Evolutionary conservation across 257 asterid genomes (phyloP).

Genomic region (Cynanchum wilfordii): DNA sequence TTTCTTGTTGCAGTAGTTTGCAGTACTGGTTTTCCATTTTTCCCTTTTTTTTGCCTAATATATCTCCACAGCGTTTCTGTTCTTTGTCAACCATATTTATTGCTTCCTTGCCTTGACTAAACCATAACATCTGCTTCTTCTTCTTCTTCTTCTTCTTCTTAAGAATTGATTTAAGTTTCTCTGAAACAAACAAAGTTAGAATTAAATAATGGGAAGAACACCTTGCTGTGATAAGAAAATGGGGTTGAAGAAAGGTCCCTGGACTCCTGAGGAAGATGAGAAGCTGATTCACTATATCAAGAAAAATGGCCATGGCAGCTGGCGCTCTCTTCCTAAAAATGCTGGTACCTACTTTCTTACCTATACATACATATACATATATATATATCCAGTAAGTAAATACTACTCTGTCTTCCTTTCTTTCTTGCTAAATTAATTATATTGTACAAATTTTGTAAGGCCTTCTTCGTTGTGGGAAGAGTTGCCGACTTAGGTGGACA

Average conservation of each 20-base stretch:
- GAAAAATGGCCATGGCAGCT: slow-evolving; percentile 84
- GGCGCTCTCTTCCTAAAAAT: slow-evolving; percentile 82
- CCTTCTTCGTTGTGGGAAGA: slow-evolving; percentile 93
- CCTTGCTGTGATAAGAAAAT: slow-evolving; percentile 83
- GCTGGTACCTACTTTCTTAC: slow-evolving; percentile 43
- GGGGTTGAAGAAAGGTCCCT: slow-evolving; percentile 88
- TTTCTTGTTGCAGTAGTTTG: slow-evolving; percentile 5
- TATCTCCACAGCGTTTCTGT: slow-evolving; percentile 3
- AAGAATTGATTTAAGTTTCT: neutral
- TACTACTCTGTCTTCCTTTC: neutral
- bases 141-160: neutral
- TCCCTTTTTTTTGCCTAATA: slow-evolving; percentile 1
- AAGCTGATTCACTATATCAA: slow-evolving; percentile 62
- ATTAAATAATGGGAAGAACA: slow-evolving; percentile 66
- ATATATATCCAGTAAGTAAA: too few relatives aligned
- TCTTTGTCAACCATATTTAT: slow-evolving; percentile 3
- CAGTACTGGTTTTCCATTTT: too few relatives aligned
- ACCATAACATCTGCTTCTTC: neutral
- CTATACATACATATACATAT: neutral
- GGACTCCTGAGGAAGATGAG: slow-evolving; percentile 92
- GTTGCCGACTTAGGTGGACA: slow-evolving; percentile 88
- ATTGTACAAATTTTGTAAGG: slow-evolving; percentile 29
- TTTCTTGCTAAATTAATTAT: neutral
- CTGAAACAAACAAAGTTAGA: neutral
- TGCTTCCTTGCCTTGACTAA: neutral